phyloP scores from a whole-genome alignment of 2,329 filamentous ascomycete genomes.

The Trichophyton benhamiae region DNA sequence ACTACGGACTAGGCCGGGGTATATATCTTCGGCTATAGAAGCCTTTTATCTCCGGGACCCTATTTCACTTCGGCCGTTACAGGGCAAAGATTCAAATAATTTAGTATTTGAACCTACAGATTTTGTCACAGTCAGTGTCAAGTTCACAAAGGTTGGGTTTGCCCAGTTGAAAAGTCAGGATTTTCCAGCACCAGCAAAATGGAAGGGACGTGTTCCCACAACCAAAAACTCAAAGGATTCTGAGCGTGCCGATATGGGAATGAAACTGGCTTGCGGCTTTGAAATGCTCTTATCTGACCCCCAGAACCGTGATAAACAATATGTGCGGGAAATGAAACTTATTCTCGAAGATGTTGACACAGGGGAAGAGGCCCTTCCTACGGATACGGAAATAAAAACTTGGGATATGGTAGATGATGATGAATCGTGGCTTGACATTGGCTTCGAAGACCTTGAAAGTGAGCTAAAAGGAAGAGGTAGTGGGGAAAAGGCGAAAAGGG shows the following conservation, averaged over 20 bases:
- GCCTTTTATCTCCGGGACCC: slow-evolving; percentile 87
- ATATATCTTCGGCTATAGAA: slow-evolving; percentile 74
- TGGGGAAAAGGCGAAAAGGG: slow-evolving; percentile 12
- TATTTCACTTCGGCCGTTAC: slow-evolving; percentile 56
- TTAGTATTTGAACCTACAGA: slow-evolving; percentile 64
- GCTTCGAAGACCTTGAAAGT: slow-evolving; percentile 75
- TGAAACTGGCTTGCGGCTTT: slow-evolving; percentile 83
- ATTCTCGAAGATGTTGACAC: slow-evolving; percentile 62
- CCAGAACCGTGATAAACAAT: slow-evolving; percentile 54
- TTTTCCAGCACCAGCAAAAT: slow-evolving; percentile 54
- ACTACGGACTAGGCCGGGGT: slow-evolving; percentile 59
- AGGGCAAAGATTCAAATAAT: slow-evolving; percentile 40
- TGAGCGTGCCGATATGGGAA: slow-evolving; percentile 53
- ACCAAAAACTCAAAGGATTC: slow-evolving; percentile 34
- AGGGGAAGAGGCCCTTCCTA: slow-evolving; percentile 60
- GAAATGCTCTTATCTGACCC: slow-evolving; percentile 69
- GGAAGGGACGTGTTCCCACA: slow-evolving; percentile 34
- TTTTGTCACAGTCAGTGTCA: slow-evolving; percentile 63
- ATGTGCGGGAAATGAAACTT: slow-evolving; percentile 63
- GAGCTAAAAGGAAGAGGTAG: slow-evolving; percentile 50
- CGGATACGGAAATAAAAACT: slow-evolving; percentile 54
- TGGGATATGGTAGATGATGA: slow-evolving; percentile 69
- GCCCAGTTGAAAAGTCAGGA: slow-evolving; percentile 81
- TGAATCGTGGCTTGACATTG: slow-evolving; percentile 84
- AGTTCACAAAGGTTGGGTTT: slow-evolving; percentile 79